Evolutionary conservation across 2,329 filamentous ascomycete genomes (phyloP).

Genomic region (Cercospora canescens): DNA sequence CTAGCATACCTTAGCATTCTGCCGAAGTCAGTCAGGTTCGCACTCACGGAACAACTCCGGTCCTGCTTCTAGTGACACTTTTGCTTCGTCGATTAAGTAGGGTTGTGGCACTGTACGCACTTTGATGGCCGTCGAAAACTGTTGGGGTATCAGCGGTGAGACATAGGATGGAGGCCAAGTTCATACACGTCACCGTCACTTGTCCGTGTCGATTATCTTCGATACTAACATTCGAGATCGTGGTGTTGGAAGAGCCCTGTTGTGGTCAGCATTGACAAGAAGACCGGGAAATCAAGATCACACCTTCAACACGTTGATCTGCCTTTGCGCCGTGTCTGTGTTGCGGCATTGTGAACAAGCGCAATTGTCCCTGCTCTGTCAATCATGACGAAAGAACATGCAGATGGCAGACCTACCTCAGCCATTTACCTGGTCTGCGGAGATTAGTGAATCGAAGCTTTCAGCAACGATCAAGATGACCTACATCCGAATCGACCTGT

Average conservation of each 20-base stretch:
- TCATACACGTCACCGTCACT: conserved; percentile 25
- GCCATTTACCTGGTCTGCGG: conserved; percentile 23
- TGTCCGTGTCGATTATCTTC: not conserved
- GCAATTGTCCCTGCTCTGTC: conserved; percentile 29
- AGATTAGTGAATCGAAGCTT: conserved; percentile 1
- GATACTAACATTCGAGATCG: conserved; percentile 17
- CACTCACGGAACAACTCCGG: conserved; percentile 20
- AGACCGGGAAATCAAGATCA: not conserved
- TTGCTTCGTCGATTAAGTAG: conserved; percentile 16
- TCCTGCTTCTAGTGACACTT: conserved; percentile 18
- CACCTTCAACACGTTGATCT: conserved; percentile 35
- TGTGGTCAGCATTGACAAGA: not conserved
- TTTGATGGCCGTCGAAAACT: conserved; percentile 30
- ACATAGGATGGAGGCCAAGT: not conserved
- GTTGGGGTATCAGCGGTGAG: not conserved
- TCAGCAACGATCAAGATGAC: not conserved
- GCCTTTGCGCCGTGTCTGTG: conserved; percentile 32
- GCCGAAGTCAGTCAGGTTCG: too few relatives aligned
- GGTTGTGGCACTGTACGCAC: conserved; percentile 11
- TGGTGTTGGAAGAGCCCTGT: conserved; percentile 17
- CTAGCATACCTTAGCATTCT: not conserved
- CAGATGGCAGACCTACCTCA: conserved; percentile 16
- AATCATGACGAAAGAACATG: not conserved
- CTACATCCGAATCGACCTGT: conserved; percentile 20
- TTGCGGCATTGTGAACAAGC: conserved; percentile 32